Evolutionary conservation across 1,284 basidiomycete species (phyloP), one percentile per base, ranked within the genome.

Genomic region (Leccinum brunneo-olivaceum): DNA sequence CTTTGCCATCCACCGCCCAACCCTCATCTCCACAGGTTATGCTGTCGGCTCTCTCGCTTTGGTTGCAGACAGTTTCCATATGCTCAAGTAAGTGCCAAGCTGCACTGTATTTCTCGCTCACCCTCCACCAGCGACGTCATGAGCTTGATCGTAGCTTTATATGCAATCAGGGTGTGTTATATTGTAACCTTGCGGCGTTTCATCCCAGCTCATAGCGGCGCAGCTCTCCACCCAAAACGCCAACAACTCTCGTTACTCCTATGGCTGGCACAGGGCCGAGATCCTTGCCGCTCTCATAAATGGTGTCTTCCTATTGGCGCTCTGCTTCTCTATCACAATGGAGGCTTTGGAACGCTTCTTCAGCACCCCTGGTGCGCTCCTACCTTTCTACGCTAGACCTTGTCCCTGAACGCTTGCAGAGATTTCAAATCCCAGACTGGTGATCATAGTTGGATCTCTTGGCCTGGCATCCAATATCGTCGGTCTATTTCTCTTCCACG

Each of bases 191-290:
- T 16, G 21, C 19, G 18, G 3, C 48, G 29, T 45, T 28, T 25
- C 34, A 25, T 45, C 32, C 1, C 39, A 41, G 24, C 34, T 39
- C 33, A 27, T 29, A 16, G 34, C 37, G 21, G 20, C 39, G 29
- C 48, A 84, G 84, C 70, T 86, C 40, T 76, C 82, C 20, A 68
- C 68, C 32, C 68, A 72, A 36, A 66, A 62, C 23, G 58, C 68
- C 41, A 72, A 64, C 15, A 73, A 71, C 51, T 65, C 72, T 29
- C 79, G 81, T 32, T 94, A 92, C 64, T 89, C 90, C 2, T 96
- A 95, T 60, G 92, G 92, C 16, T 98, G 94, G 93, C 95, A 98
- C 67, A 78, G 96, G 45, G 96, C 96, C n/a, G 96, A 99, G 62
- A 96, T 98, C 49, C 77, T 99, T 7, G 92, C 92, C 23, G 91